A percentile compares a stretch with the other conserved stretches of the same genome.
Conservation (phyloP, 768 basidiomycete species). For the Russula sp. region DNA sequence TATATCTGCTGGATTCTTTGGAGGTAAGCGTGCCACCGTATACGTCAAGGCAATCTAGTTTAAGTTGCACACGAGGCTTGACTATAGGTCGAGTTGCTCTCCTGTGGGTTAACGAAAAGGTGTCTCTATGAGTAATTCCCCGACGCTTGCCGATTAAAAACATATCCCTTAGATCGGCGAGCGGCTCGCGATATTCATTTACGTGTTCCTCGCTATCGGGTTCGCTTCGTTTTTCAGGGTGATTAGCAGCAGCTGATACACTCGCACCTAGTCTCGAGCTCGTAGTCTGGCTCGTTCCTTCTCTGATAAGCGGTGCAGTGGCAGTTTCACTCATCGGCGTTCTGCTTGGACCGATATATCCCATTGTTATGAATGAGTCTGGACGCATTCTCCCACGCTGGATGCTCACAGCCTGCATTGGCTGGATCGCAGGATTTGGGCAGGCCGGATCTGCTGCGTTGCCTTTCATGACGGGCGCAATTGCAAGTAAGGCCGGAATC, state of each 20-base stretch:
- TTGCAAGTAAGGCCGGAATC: slow-evolving; percentile 38
- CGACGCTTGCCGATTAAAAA: background rate
- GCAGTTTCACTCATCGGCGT: slow-evolving; percentile 49
- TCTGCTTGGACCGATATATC: slow-evolving; percentile 42
- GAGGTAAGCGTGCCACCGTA: slow-evolving; percentile 24
- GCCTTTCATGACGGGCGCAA: slow-evolving; percentile 44
- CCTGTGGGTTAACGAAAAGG: slow-evolving; percentile 42
- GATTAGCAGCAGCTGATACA: background rate
- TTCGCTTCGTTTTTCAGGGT: slow-evolving; percentile 18
- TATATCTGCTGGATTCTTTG: slow-evolving; percentile 44
- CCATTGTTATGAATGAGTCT: slow-evolving; percentile 36
- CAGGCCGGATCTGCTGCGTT: slow-evolving; percentile 44
- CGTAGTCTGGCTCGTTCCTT: slow-evolving; percentile 50
- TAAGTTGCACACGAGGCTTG: slow-evolving; percentile 29
- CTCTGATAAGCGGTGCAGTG: slow-evolving; percentile 46
- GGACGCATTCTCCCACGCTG: slow-evolving; percentile 38
- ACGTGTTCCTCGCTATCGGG: slow-evolving; percentile 33
- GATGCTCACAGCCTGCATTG: slow-evolving; percentile 36
- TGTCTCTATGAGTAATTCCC: slow-evolving; percentile 12
- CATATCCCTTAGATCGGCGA: slow-evolving; percentile 30
- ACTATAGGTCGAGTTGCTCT: slow-evolving; percentile 47
- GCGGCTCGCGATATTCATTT: slow-evolving; percentile 31
- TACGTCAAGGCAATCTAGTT: background rate
- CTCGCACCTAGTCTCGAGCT: slow-evolving; percentile 38
- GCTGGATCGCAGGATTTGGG: slow-evolving; percentile 48